Evolutionary conservation across 148 eudicot genomes (phyloP), one percentile per base, ranked within the genome.

Genomic region (Camellia lanceoleosa): DNA sequence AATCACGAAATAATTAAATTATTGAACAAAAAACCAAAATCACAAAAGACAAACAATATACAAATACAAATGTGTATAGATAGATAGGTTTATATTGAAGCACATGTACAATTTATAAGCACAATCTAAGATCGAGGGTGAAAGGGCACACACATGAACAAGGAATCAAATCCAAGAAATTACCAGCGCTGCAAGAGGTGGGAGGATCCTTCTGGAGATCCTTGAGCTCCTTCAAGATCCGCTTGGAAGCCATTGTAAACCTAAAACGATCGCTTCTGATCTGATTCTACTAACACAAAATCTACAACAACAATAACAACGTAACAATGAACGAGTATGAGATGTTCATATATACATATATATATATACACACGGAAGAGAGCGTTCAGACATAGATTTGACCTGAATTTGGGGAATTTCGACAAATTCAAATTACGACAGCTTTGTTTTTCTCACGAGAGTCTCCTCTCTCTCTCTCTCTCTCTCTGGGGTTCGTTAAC

Each of bases 121-220:
- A 15, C 11, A n/a, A 13, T 71, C 73, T 38, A 2, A 75, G 54
- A 43, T 14, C 16, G 67, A 63, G 5, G 13, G 11, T 59, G 10
- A 58, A 60, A 19, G 43, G 20, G 5, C 15, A 72, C 9, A 6
- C 51, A 56, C 12, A 72, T 4, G 15, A 72, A 56, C 12, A 72
- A 72, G 8, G n/a, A 51, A 72, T 72, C 60, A 23, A 72, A 49
- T 41, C 59, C 5, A n/a, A 20, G 43, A 52, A 72, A 52, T 19
- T n/a, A 90, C 95, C 95, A 30, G 93, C 95, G 69, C 95, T 91
- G 84, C 95, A 91, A 13, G 95, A 91, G 54, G 89, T 88, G 4
- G 95, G 91, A 69, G 95, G 95, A 81, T 91, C 95, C 81, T 90
- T 91, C 85, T 91, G 95, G 75, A 91, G 92, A 87, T 91, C 95